Base-by-base conservation (phyloP, 371 early-diverging fungal genomes). In the Paraphysoderma sedebokerense region DNA sequence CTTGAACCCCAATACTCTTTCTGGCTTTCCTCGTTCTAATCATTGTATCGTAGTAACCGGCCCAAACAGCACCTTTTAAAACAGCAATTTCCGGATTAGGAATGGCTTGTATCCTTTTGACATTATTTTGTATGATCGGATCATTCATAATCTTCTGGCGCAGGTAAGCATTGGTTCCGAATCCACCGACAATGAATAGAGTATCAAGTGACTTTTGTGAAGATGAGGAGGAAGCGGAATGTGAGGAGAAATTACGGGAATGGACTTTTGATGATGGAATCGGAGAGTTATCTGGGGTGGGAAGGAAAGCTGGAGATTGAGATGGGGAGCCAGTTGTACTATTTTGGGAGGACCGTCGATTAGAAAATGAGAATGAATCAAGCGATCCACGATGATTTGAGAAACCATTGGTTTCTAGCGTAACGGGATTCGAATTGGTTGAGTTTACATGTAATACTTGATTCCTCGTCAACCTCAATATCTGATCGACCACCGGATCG, bases 161-260 rank as follows among this genome's bases (percentile, higher is more conserved):
- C 24, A 46, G 24, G 24, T 46, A 46, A n/a, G 39, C 39, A 20
- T 46, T 46, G 45, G 45, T 6, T 17, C 38, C 47, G n/a, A 46
- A 41, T 30, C 47, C 47, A 31, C 47, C 47, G 4, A 46, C 47
- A 1, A 46, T 24, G 26, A 20, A 22, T 32, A 42, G 28, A 31
- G 28, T n/a, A 17, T 42, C 42, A 22, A 42, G 42, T n/a, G n/a
- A n/a, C n/a, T n/a, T n/a, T n/a, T n/a, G n/a, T n/a, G n/a, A n/a
- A n/a, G n/a, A n/a, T n/a, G n/a, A n/a, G n/a, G n/a, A n/a, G n/a
- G n/a, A n/a, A n/a, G n/a, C n/a, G n/a, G n/a, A n/a, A n/a, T n/a
- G n/a, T n/a, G n/a, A n/a, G n/a, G n/a, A n/a, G n/a, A n/a, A n/a
- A n/a, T n/a, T n/a, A n/a, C n/a, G n/a, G n/a, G n/a, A n/a, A n/a